A percentile compares a stretch with the other conserved stretches of the same genome.
Evolutionary conservation across 306 rosid genomes (phyloP).

Genomic region (Malus sieversii): DNA sequence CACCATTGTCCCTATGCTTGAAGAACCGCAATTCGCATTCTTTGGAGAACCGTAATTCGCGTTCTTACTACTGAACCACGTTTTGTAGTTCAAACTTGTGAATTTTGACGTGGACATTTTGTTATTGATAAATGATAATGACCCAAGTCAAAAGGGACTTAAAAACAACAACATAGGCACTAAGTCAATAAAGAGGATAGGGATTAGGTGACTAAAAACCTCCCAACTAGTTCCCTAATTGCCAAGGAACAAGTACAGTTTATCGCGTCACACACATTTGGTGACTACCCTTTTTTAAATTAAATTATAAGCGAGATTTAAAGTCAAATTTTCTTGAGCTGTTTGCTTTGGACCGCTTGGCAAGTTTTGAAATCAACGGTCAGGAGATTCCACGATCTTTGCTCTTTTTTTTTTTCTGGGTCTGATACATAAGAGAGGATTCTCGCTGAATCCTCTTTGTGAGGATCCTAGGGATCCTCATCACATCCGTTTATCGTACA

Average conservation of each 20-base stretch:
- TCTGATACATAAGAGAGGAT: no score
- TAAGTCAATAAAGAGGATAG: not conserved
- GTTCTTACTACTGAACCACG: no score
- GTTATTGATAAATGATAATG: not conserved
- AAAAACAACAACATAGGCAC: not conserved
- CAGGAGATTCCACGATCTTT: not conserved
- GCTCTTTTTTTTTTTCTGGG: no score
- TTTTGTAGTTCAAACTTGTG: not conserved
- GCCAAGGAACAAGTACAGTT: not conserved
- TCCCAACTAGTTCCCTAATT: not conserved
- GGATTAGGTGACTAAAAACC: not conserved
- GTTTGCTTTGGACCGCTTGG: not conserved
- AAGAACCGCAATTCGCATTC: no score
- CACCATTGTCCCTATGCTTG: no score
- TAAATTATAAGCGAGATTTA: not conserved
- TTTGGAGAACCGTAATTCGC: fast-evolving
- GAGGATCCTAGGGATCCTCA: no score
- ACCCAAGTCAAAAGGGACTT: not conserved
- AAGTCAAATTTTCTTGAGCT: not conserved
- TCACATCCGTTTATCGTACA: no score
- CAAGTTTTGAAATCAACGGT: not conserved
- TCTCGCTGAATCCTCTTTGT: no score
- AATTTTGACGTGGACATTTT: not conserved
- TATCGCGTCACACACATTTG: not conserved
- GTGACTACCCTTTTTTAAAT: not conserved